Evolutionary conservation across 2,329 filamentous ascomycete species (phyloP), one percentile per base, ranked within the genome.

Genomic region (Beauveria sp.): DNA sequence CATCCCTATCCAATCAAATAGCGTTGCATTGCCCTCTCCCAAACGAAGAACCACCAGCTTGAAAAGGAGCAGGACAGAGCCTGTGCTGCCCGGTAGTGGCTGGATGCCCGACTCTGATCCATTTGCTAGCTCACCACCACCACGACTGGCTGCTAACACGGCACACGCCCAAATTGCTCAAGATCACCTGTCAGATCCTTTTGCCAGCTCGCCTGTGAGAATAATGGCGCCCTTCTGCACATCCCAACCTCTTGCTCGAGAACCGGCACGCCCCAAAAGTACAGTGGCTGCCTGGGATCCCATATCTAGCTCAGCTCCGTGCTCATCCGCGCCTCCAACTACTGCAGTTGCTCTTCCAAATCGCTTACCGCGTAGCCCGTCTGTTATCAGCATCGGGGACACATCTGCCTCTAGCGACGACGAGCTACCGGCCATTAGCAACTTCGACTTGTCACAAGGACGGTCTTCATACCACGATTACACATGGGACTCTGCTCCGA

Each of bases 281-380:
- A 49, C 42, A 7, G 54, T 26, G 3, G 60, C 67, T 3, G 70
- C 71, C 0, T 81, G 78, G 79, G 79, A 81, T 66, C 79, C 78
- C 0, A 82, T 82, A 56, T 83, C 80, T 0, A 83, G 80, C 67
- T 82, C 79, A 1, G 79, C 79, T 4, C 81, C 80, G 1, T 66
- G 63, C 3, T 62, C 66, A 10, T 60, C 66, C 2, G 63, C 61
- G 18, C 60, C 40, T 1, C 56, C 52, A 60, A 67, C 8, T 62
- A 68, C 6, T 58, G 63, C 4, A 61, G 65, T 5, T 68, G 70
- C 4, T 72, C 73, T 30, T 70, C 72, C 40, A 71, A 73, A 26
- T 38, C 50, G 3, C 67, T 78, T 14, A 73, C 16, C 26, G 9
- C 47, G 46, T 50, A 65, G 49, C 20, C 57, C 38, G 40, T 62